Conservation (phyloP, 169 alveolate genomes). For the Babesia caballi region DNA sequence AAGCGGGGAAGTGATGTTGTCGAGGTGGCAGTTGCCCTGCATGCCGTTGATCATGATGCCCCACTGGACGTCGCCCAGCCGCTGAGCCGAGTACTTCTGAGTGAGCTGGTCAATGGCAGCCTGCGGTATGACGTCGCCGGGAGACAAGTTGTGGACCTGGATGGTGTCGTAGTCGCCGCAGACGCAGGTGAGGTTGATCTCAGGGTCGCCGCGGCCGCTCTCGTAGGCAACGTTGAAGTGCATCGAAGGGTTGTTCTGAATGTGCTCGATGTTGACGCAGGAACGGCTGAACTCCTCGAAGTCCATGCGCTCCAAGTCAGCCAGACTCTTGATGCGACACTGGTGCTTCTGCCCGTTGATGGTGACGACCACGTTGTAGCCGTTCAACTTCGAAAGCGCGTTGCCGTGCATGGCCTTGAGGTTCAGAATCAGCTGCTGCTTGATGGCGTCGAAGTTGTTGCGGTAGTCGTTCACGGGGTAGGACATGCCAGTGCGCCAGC, state of each 20-base stretch:
- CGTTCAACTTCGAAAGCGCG: constrained; percentile 14
- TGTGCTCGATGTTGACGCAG: constrained; percentile 57
- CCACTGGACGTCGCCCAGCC: constrained; percentile 32
- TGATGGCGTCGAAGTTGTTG: constrained; percentile 49
- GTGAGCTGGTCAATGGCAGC: constrained; percentile 19
- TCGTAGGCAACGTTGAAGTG: constrained; percentile 51
- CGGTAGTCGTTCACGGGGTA: constrained; percentile 57
- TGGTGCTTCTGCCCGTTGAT: constrained; percentile 64
- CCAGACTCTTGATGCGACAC: constrained; percentile 51
- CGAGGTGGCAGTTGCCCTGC: constrained; percentile 61
- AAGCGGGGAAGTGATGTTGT: constrained; percentile 10
- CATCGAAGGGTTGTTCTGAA: constrained; percentile 56
- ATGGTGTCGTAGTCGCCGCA: constrained; percentile 49
- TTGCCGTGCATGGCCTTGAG: constrained; percentile 64
- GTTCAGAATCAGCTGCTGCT: constrained; percentile 47
- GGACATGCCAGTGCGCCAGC: constrained; percentile 59
- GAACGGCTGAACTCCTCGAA: constrained; percentile 35
- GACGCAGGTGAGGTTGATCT: constrained; percentile 35
- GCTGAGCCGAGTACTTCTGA: constrained; percentile 15
- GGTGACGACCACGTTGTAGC: constrained; percentile 46
- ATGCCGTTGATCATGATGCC: constrained; percentile 53
- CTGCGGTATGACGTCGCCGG: constrained; percentile 32
- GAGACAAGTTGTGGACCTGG: constrained; percentile 2
- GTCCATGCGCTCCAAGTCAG: constrained; percentile 55
- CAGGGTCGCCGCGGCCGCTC: constrained; percentile 21